Percentiles rank a stretch among this genome's conserved stretches.
phyloP scores from a whole-genome alignment of 345 rosid genomes.

The Jatropha curcas region DNA sequence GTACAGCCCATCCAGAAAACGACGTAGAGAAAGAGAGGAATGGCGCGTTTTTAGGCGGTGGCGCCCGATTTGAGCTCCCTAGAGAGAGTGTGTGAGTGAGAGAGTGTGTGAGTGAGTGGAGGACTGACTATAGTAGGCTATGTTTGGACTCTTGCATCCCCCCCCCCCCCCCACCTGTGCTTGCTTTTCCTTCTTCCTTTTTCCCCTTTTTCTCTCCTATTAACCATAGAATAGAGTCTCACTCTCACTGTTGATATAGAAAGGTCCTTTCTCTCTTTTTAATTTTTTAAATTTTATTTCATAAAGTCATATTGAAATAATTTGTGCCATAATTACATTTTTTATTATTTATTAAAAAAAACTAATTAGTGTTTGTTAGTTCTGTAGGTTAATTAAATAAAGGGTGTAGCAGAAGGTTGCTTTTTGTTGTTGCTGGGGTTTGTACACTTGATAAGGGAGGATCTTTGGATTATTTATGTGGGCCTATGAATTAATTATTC shows the following conservation, averaged over 20 bases:
- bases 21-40: background rate
- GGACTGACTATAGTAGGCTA: too few species aligned
- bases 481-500: conserved; percentile 20
- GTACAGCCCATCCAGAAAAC: conserved; percentile 70
- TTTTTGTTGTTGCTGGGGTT: conserved; percentile 23
- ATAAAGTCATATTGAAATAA: background rate
- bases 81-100: too few species aligned
- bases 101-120: background rate
- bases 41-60: conserved; percentile 4
- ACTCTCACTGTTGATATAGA: background rate
- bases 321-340: background rate
- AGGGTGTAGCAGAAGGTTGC: conserved; percentile 21
- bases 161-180: too few species aligned
- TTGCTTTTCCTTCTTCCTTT: background rate
- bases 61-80: conserved; percentile 19
- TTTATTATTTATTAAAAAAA: background rate
- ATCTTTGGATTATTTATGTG: conserved; percentile 8
- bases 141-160: too few species aligned
- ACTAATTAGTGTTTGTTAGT: background rate
- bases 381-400: background rate
- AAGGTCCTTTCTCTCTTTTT: background rate
- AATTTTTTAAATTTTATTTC: background rate
- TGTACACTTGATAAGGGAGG: background rate
- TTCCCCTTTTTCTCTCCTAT: background rate
- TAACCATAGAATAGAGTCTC: background rate